phyloP scores from a whole-genome alignment of 2,329 filamentous ascomycete genomes.

The Penicillium freii region DNA sequence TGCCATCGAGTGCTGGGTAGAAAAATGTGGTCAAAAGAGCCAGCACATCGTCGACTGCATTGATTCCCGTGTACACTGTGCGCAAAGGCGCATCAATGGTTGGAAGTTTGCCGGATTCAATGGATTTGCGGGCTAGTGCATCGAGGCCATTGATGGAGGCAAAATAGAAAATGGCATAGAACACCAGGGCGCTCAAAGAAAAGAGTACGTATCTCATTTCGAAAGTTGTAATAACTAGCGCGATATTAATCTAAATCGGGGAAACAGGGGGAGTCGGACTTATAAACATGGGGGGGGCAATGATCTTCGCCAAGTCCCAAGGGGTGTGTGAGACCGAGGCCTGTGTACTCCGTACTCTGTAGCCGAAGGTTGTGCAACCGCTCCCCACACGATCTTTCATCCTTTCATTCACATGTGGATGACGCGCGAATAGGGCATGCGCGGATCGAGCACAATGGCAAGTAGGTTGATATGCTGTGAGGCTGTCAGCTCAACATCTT shows the following conservation, averaged over 20 bases:
- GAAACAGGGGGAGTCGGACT: too few relatives aligned
- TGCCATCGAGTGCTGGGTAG: constrained; percentile 41
- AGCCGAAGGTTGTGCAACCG: neutral
- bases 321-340: constrained; percentile 2
- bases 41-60: constrained; percentile 33
- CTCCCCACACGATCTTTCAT: neutral
- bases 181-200: constrained; percentile 31
- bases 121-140: constrained; percentile 17
- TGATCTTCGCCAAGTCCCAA: neutral
- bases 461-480: neutral
- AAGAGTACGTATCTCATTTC: constrained; percentile 30
- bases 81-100: constrained; percentile 30
- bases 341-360: too few relatives aligned
- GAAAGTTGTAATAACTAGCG: neutral
- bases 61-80: constrained; percentile 35
- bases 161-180: constrained; percentile 38
- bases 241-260: too few relatives aligned
- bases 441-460: too few relatives aligned
- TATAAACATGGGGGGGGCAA: neutral
- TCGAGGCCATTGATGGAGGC: constrained; percentile 33
- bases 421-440: neutral
- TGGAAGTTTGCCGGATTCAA: constrained; percentile 28
- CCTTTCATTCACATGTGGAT: neutral
- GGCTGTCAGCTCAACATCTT: constrained; percentile 9
- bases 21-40: constrained; percentile 40